Base-by-base conservation (phyloP, 352 stramenopile species). In the Phytophthora uliginosa region DNA sequence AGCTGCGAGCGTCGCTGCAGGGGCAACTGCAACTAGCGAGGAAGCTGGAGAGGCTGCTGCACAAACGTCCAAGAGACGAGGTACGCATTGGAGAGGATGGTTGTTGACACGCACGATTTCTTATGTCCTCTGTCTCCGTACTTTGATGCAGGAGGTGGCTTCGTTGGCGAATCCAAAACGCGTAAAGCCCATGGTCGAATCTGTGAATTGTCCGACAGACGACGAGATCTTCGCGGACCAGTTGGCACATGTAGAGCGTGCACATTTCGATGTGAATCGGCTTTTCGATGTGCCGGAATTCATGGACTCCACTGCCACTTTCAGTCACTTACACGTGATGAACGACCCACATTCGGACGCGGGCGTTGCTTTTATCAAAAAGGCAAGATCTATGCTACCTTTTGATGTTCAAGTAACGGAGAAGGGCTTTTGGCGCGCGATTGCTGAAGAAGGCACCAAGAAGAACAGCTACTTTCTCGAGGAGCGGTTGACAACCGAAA, bases 371-470 rank as follows among this genome's bases (percentile, higher is more conserved):
- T 73, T 82, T 40, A 71, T 87, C 22, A 83, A 82, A 7, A 66
- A 73, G 4, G 72, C 78, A 2, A 70, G 59, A 48, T 79, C 75
- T 22, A 74, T 81, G 66, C 51, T 89, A 40, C 78, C 71, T 5
- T 85, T 84, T 40, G 76, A 79, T 47, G 40, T 83, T 2, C 47
- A 72, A 5, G 69, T 76, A 7, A 74, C 78, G 4, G 53, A 59
- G 17, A 81, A 57, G 12, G 78, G 71, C 1, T 73, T 89, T 33
- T 88, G 80, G 76, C 65, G 76, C 9, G 63, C 80, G 36, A 66
- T 85, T 38, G 74, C 74, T 31, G 22, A 33, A n/a, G 48, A 79
- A 56, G 55, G 73, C 3, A 65, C 74, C 7, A 64, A 65, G 18
- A 79, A 71, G 28, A 64, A 77, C 9, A 76, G 65, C 34, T 81